Conservation (phyloP, 805 yeast species). For the Suhomyces prunicola region DNA sequence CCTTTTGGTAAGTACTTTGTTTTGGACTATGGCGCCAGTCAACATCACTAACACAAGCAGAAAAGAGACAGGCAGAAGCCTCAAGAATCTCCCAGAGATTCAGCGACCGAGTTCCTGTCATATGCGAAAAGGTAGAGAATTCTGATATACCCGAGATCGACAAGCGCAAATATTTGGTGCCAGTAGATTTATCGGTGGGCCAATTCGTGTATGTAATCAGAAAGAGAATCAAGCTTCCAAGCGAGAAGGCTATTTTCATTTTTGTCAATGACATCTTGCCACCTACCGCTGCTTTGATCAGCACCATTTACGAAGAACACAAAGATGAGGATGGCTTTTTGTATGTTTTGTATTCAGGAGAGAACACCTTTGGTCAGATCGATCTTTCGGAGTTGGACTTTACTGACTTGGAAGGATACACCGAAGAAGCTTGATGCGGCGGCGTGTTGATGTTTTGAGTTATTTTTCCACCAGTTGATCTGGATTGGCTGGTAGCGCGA, state of each 20-base stretch:
- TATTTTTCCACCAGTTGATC: neutral
- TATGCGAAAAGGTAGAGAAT: conserved; percentile 96
- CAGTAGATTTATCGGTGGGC: conserved; percentile 93
- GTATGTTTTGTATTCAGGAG: conserved; percentile 94
- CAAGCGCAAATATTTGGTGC: conserved; percentile 94
- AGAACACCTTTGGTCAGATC: conserved; percentile 84
- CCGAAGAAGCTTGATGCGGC: neutral
- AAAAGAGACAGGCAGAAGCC: conserved; percentile 93
- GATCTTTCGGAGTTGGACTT: conserved; percentile 10
- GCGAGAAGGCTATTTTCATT: conserved; percentile 96
- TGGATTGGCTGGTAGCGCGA: neutral
- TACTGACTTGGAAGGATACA: conserved; percentile 14
- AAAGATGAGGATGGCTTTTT: conserved; percentile 97
- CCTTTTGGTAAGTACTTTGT: conserved; percentile 71
- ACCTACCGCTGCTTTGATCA: conserved; percentile 96
- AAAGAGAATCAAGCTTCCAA: conserved; percentile 91
- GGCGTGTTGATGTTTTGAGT: neutral
- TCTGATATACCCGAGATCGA: conserved; percentile 95
- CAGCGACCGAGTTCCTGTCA: conserved; percentile 90
- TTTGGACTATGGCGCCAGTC: neutral
- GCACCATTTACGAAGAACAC: conserved; percentile 92
- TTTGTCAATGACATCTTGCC: conserved; percentile 96
- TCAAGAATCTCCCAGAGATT: conserved; percentile 86
- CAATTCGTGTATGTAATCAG: conserved; percentile 97
- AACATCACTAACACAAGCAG: conserved; percentile 29